Percentiles rank a stretch among this genome's conserved stretches.
Conservation (phyloP, 768 basidiomycete species). For the Suillus fuscotomentosus region DNA sequence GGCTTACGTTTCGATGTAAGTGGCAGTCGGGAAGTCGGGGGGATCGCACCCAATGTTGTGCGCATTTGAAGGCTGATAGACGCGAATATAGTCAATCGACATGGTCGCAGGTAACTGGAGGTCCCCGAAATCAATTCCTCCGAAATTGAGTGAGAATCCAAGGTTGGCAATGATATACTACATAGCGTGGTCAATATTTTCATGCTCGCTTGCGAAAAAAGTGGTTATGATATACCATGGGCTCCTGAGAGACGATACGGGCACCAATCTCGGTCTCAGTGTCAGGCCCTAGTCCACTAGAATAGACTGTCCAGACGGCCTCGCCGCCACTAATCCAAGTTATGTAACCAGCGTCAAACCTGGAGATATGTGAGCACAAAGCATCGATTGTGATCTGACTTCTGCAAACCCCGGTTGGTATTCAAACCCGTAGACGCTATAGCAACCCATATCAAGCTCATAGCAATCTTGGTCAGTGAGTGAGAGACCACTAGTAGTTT, state of each 20-base stretch:
- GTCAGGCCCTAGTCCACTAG: constrained; percentile 50
- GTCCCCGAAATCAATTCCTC: constrained; percentile 56
- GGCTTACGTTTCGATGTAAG: constrained; percentile 72
- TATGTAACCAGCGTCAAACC: constrained; percentile 56
- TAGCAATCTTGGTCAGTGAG: constrained; percentile 46
- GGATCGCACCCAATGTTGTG: constrained; percentile 72
- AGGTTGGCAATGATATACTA: constrained; percentile 72
- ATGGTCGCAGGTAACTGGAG: constrained; percentile 58
- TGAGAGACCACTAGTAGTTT: constrained; percentile 37
- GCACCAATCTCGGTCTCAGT: constrained; percentile 48
- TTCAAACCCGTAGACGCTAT: constrained; percentile 53
- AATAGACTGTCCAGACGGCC: constrained; percentile 55
- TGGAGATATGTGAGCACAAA: constrained; percentile 14
- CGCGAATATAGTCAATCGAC: constrained; percentile 80
- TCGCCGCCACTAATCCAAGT: constrained; percentile 64
- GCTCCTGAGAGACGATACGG: constrained; percentile 67
- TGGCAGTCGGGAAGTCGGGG: constrained; percentile 62
- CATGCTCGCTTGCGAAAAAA: background rate
- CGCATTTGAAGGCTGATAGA: constrained; percentile 55
- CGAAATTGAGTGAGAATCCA: constrained; percentile 70
- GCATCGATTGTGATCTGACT: no score
- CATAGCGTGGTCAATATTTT: background rate
- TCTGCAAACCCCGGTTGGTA: constrained; percentile 39
- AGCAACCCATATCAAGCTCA: constrained; percentile 37
- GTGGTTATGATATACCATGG: constrained; percentile 48